Percentiles rank a stretch among this genome's conserved stretches.
phyloP scores from a whole-genome alignment of 2,329 filamentous ascomycete species.

The Colletotrichum sp. region DNA sequence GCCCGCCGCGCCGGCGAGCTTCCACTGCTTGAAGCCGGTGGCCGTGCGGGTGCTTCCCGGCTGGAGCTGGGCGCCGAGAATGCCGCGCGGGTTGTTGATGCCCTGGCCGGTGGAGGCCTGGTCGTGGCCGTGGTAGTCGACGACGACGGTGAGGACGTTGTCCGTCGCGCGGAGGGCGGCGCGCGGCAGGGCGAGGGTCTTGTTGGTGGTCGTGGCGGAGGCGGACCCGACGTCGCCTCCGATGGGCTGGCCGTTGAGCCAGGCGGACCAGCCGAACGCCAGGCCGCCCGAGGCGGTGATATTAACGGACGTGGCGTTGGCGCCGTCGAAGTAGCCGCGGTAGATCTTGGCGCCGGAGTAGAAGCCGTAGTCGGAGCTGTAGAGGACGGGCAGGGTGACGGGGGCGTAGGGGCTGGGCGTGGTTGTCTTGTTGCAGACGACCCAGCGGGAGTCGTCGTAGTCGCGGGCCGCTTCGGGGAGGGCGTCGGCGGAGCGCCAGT shows the following conservation, averaged over 20 bases:
- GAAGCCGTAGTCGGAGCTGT: slow-evolving; percentile 78
- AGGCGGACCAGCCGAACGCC: slow-evolving; percentile 72
- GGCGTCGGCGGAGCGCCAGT: slow-evolving; percentile 74
- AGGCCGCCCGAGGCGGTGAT: slow-evolving; percentile 69
- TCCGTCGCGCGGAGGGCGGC: slow-evolving; percentile 53
- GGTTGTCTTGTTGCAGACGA: slow-evolving; percentile 57
- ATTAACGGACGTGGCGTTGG: slow-evolving; percentile 63
- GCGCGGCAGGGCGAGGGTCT: slow-evolving; percentile 59
- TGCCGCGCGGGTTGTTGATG: slow-evolving; percentile 64
- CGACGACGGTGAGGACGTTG: slow-evolving; percentile 67
- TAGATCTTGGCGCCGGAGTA: slow-evolving; percentile 72
- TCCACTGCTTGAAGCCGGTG: slow-evolving; percentile 60
- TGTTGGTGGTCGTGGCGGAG: slow-evolving; percentile 43
- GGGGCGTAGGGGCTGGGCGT: slow-evolving; percentile 65
- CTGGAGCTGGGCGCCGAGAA: slow-evolving; percentile 60
- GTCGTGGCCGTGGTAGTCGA: slow-evolving; percentile 75
- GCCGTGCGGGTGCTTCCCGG: slow-evolving; percentile 36
- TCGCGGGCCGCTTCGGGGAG: slow-evolving; percentile 69
- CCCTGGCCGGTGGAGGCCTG: slow-evolving; percentile 67
- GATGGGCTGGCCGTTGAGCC: slow-evolving; percentile 68
- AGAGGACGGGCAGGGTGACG: slow-evolving; percentile 69
- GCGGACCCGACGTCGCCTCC: slow-evolving; percentile 66
- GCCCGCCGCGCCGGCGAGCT: slow-evolving; percentile 70
- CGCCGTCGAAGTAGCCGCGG: slow-evolving; percentile 72
- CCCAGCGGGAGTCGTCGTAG: slow-evolving; percentile 76